Evolutionary conservation across 129 eudicot species (phyloP).

Genomic region (Chrysanthemum makinoi): DNA sequence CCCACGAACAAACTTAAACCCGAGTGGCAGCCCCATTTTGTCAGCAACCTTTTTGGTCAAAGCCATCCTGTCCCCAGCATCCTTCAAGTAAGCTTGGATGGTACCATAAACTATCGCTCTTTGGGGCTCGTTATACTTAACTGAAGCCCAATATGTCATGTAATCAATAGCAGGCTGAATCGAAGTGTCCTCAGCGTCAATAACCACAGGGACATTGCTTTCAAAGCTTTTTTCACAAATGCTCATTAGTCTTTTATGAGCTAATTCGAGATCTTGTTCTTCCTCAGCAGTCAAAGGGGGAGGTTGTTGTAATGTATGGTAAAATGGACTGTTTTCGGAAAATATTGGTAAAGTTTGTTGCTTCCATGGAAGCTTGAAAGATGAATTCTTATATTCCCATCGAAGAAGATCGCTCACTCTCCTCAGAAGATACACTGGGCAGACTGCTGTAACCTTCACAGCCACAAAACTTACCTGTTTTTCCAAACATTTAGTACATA

Average conservation of each 20-base stretch:
- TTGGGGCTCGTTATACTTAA: conserved; percentile 39
- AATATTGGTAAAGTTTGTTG: conserved; percentile 62
- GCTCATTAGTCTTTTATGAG: conserved; percentile 42
- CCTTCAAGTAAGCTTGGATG: conserved; percentile 73
- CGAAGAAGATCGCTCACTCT: conserved; percentile 75
- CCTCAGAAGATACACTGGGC: conserved; percentile 51
- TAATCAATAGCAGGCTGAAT: conserved; percentile 90
- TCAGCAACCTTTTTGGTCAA: conserved; percentile 64
- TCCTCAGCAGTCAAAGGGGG: conserved; percentile 56
- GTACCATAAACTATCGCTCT: conserved; percentile 61
- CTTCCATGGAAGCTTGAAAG: conserved; percentile 86
- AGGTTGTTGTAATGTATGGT: conserved; percentile 66
- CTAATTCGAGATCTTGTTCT: conserved; percentile 66
- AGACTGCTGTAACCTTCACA: conserved; percentile 81
- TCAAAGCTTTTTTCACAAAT: conserved; percentile 47
- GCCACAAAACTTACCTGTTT: conserved; percentile 77
- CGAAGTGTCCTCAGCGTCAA: conserved; percentile 86
- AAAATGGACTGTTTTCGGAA: conserved; percentile 65
- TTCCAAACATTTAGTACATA: neutral
- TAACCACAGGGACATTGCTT: conserved; percentile 50
- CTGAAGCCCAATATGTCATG: conserved; percentile 58
- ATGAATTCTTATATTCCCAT: conserved; percentile 63
- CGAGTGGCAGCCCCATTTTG: conserved; percentile 62
- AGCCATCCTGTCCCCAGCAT: conserved; percentile 56
- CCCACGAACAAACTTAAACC: conserved; percentile 89